phyloP scores from a whole-genome alignment of 768 basidiomycete genomes.

The Rhizopogon roseolus region DNA sequence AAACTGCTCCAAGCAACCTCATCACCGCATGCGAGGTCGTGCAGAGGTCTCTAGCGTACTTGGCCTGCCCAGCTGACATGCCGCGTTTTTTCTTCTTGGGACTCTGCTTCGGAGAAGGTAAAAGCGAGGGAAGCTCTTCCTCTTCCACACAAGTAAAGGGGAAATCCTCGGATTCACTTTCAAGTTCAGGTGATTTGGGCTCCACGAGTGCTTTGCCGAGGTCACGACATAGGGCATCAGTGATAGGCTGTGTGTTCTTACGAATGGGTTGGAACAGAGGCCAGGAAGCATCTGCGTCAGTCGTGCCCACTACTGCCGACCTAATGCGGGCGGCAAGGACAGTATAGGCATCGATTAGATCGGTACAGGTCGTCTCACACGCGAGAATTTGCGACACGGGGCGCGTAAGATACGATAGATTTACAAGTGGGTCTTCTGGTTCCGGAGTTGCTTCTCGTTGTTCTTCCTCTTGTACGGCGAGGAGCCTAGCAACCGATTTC shows the following conservation, averaged over 20 bases:
- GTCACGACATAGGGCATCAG: slow-evolving; percentile 62
- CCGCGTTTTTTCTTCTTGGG: slow-evolving; percentile 63
- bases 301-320: slow-evolving; percentile 31
- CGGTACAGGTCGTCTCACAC: slow-evolving; percentile 40
- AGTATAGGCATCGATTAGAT: slow-evolving; percentile 72
- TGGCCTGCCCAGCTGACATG: slow-evolving; percentile 73
- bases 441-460: slow-evolving; percentile 72
- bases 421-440: slow-evolving; percentile 59
- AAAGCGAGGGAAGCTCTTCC: slow-evolving; percentile 21
- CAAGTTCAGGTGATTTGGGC: slow-evolving; percentile 31
- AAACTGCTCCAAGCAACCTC: slow-evolving; percentile 55
- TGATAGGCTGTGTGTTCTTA: slow-evolving; percentile 46
- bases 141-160: slow-evolving; percentile 16
- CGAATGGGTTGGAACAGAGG: slow-evolving; percentile 70
- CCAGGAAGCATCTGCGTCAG: slow-evolving; percentile 59
- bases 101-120: slow-evolving; percentile 69
- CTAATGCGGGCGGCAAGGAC: slow-evolving; percentile 64
- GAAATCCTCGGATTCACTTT: slow-evolving; percentile 14
- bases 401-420: slow-evolving; percentile 59
- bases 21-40: slow-evolving; percentile 69
- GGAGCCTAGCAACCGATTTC: slow-evolving; percentile 30
- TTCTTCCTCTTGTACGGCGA: slow-evolving; percentile 36
- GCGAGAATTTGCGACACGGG: slow-evolving; percentile 60
- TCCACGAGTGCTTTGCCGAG: slow-evolving; percentile 60
- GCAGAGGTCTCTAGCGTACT: slow-evolving; percentile 75